These are phyloP conservation scores for Macrophomina phaseolina DNA, from an alignment of 2,329 filamentous ascomycete genomes.

Conservation along the genomic window DNA sequence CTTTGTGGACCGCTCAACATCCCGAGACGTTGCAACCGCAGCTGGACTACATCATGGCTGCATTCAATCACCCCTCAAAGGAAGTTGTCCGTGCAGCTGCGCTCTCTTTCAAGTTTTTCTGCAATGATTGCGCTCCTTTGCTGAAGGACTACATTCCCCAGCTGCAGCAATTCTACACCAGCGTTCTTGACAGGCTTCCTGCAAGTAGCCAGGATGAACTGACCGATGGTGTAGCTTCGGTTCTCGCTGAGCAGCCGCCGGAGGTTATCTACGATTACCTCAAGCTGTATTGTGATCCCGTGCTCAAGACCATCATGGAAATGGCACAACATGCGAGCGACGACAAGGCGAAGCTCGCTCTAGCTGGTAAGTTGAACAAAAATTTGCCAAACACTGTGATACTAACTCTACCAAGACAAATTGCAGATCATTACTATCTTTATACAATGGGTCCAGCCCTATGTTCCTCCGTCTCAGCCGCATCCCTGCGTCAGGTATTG, in stretches of 20 bases:
- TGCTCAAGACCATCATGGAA: constrained; percentile 82
- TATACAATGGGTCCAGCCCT: constrained; percentile 77
- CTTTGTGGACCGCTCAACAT: constrained; percentile 95
- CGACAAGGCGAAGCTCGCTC: constrained; percentile 80
- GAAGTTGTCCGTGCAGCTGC: constrained; percentile 93
- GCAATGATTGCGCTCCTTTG: constrained; percentile 88
- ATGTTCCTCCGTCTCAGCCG: constrained; percentile 71
- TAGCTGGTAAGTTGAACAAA: constrained; percentile 70
- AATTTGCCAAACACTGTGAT: background rate
- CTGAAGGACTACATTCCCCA: constrained; percentile 83
- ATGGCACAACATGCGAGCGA: constrained; percentile 86
- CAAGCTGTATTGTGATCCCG: constrained; percentile 91
- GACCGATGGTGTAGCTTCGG: constrained; percentile 91
- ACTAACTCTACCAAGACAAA: constrained; percentile 65
- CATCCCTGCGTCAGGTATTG: constrained; percentile 97
- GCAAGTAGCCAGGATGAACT: constrained; percentile 91
- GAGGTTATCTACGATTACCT: constrained; percentile 82
- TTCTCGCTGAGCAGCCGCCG: constrained; percentile 83
- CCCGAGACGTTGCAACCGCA: constrained; percentile 91
- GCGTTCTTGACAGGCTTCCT: constrained; percentile 84
- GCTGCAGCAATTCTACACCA: constrained; percentile 90
- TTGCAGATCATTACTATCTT: constrained; percentile 92
- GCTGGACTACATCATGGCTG: constrained; percentile 93
- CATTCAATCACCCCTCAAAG: constrained; percentile 85
- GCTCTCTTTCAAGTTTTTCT: constrained; percentile 95